phyloP scores from a whole-genome alignment of 2,329 filamentous ascomycete species.

The Cordyceps javanica region DNA sequence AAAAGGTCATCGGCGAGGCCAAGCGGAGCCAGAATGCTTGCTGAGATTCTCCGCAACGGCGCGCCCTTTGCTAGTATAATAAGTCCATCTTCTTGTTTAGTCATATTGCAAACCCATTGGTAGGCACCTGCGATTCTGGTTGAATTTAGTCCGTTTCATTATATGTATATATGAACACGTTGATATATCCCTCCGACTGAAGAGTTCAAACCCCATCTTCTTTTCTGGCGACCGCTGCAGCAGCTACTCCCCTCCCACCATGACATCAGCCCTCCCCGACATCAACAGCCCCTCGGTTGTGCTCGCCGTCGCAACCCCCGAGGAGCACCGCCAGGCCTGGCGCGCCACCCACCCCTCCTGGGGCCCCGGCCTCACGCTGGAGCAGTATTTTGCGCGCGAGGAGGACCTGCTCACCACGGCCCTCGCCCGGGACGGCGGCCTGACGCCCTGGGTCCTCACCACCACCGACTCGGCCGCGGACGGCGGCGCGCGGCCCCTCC shows the following conservation, averaged over 20 bases:
- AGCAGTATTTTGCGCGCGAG: slow-evolving; percentile 56
- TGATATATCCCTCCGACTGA: too few relatives aligned
- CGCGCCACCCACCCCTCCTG: slow-evolving; percentile 49
- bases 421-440: slow-evolving; percentile 50
- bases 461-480: slow-evolving; percentile 41
- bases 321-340: slow-evolving; percentile 51
- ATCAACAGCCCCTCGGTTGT: slow-evolving; percentile 21
- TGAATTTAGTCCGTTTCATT: too few relatives aligned
- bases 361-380: slow-evolving; percentile 48
- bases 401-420: slow-evolving; percentile 50
- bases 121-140: too few relatives aligned
- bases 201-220: too few relatives aligned
- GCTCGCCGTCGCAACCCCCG: slow-evolving; percentile 50
- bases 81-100: not conserved
- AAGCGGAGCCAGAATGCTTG: not conserved
- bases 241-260: not conserved
- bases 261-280: slow-evolving; percentile 7
- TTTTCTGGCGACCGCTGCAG: not conserved
- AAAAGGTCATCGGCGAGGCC: not conserved
- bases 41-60: not conserved
- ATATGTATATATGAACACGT: too few relatives aligned
- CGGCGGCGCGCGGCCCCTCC: slow-evolving; percentile 43
- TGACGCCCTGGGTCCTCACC: slow-evolving; percentile 60
- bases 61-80: not conserved
- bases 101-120: not conserved